Evolutionary conservation across 208 protist genomes (phyloP).

Genomic region (Leishmania turanica): DNA sequence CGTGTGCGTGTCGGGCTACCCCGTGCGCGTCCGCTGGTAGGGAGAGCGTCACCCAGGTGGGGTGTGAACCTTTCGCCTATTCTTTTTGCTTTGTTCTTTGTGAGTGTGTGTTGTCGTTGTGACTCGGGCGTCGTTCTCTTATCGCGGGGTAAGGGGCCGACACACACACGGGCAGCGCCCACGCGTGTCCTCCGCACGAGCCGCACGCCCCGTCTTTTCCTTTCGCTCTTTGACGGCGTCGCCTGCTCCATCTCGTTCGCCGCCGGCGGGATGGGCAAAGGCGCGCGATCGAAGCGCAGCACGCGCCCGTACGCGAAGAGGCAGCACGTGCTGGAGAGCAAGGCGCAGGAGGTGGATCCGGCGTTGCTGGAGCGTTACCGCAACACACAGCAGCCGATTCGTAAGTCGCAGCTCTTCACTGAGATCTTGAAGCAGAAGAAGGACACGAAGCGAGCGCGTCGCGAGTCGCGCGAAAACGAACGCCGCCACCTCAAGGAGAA

Average conservation of each 20-base stretch:
- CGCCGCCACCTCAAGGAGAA: conserved; percentile 72
- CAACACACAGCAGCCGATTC: conserved; percentile 80
- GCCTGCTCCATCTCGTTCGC: not conserved
- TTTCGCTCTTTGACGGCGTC: not conserved
- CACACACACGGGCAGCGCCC: not conserved
- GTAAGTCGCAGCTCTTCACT: conserved; percentile 87
- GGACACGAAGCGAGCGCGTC: conserved; percentile 85
- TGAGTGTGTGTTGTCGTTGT: not conserved
- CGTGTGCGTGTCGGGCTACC: not conserved
- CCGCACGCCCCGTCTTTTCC: not conserved
- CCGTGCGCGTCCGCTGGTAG: not conserved
- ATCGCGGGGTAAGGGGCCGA: not conserved
- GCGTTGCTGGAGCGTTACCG: conserved; percentile 80
- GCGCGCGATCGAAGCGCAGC: conserved; percentile 78
- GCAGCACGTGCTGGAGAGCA: conserved; percentile 46
- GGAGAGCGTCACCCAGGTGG: not conserved
- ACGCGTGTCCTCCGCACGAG: not conserved
- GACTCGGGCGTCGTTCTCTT: not conserved
- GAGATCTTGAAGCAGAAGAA: conserved; percentile 90
- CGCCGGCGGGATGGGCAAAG: conserved; percentile 66
- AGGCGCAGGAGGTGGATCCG: conserved; percentile 71
- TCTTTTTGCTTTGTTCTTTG: not conserved
- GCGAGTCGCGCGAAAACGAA: conserved; percentile 78
- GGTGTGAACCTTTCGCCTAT: not conserved
- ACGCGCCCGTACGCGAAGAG: conserved; percentile 31